These are phyloP conservation scores for Nidularia sp. DNA, from an alignment of 768 basidiomycete species.

Conservation along the genomic window DNA sequence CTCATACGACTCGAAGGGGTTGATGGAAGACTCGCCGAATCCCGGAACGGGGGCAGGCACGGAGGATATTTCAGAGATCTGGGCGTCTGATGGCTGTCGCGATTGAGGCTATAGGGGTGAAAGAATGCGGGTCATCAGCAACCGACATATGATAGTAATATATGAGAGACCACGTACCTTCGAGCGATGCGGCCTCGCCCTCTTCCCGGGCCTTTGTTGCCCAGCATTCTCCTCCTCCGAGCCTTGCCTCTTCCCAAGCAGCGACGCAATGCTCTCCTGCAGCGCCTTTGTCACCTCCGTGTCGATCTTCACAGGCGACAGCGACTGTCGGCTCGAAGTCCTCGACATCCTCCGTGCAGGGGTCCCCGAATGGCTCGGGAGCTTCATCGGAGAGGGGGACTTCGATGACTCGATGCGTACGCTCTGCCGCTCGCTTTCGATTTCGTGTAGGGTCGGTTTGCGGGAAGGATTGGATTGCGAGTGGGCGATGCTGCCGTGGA, in stretches of 20 bases:
- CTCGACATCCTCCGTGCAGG: no score
- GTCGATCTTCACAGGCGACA: constrained; percentile 41
- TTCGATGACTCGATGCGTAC: constrained; percentile 56
- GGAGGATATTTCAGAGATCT: constrained; percentile 14
- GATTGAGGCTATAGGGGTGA: constrained; percentile 25
- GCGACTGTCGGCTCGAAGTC: constrained; percentile 14
- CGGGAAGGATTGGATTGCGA: neutral
- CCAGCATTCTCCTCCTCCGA: constrained; percentile 30
- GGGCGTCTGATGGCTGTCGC: constrained; percentile 29
- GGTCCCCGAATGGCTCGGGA: constrained; percentile 10
- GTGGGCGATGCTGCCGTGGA: neutral
- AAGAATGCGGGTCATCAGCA: neutral
- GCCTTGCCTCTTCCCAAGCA: constrained; percentile 65
- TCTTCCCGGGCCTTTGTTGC: constrained; percentile 25
- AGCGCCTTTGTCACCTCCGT: constrained; percentile 52
- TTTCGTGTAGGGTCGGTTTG: constrained; percentile 12
- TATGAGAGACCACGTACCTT: constrained; percentile 18
- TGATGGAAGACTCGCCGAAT: constrained; percentile 15
- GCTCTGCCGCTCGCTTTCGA: constrained; percentile 17
- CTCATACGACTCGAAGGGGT: constrained; percentile 20
- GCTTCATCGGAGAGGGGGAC: constrained; percentile 52
- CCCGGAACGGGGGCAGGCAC: constrained; percentile 9
- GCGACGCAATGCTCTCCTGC: constrained; percentile 62
- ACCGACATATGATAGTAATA: neutral
- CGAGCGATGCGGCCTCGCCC: constrained; percentile 30